Evolutionary conservation across 139 green algal species (phyloP), one percentile per base, ranked within the genome.

Genomic region (Zygnema cylindricum): DNA sequence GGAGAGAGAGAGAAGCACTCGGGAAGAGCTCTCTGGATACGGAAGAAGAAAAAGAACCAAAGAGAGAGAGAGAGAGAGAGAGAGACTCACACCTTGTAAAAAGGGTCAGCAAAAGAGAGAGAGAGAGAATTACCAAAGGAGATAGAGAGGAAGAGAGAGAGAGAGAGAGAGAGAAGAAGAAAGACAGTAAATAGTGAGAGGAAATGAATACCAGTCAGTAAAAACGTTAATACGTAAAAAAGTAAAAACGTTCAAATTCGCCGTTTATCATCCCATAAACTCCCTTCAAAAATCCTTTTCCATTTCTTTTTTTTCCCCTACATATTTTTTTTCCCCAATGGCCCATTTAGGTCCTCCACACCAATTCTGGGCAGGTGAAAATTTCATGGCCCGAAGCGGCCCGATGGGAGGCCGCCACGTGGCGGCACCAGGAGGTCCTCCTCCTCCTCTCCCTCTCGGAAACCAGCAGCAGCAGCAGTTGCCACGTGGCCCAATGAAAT

Each of bases 51-150:
- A n/a, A n/a, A n/a, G n/a, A n/a, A n/a, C n/a, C n/a, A n/a, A n/a
- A n/a, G n/a, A n/a, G n/a, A n/a, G n/a, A n/a, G n/a, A n/a, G n/a
- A n/a, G n/a, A n/a, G 30, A 73, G 30, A 73, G 30, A 73, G 57
- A 30, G 30, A 73, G 30, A 73, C 30, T 39, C 30, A 16, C 40
- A 3, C 39, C 40, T 79, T 57, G 16, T 49, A 11, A 79, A 16
- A 11, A 11, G 41, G 41, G 39, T 25, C 7, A 11, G 71, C 3
- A 16, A 11, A 16, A 79, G 71, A 11, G 71, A 11, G 71, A 79
- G 71, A 79, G 71, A 79, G 71, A 79, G 71, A 79, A 16, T 57
- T n/a, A n/a, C n/a, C n/a, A n/a, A n/a, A n/a, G n/a, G n/a, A n/a
- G n/a, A n/a, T n/a, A n/a, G 71, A 11, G 71, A 79, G 71, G 11